A percentile compares a stretch with the other conserved stretches of the same genome.
Conservation (phyloP, 148 eudicot species). For the Vaccinium corymbosum region DNA sequence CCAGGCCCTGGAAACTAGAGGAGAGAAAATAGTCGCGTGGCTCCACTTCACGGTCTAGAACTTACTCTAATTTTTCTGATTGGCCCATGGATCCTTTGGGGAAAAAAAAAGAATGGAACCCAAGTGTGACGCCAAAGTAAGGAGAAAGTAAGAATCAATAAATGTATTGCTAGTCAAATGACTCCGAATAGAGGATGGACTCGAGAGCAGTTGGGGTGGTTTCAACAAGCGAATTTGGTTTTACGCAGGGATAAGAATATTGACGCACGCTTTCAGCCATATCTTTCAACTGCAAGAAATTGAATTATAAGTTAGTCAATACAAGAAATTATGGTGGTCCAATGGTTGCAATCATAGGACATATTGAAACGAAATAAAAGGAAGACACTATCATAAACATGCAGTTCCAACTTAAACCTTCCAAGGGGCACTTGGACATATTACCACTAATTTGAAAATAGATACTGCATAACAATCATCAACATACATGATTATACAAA, state of each 20-base stretch:
- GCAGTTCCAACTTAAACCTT: background rate
- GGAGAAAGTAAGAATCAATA: slow-evolving; percentile 14
- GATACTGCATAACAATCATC: background rate
- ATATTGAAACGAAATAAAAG: background rate
- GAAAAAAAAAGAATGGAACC: slow-evolving; percentile 25
- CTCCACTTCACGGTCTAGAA: slow-evolving; percentile 45
- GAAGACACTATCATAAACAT: background rate
- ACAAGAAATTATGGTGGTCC: background rate
- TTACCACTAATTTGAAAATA: background rate
- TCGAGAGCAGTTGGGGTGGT: slow-evolving; percentile 11
- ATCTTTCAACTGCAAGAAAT: slow-evolving; percentile 39
- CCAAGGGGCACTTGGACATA: background rate
- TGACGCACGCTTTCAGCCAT: slow-evolving; percentile 45
- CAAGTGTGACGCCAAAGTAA: slow-evolving; percentile 19
- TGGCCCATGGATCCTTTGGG: slow-evolving; percentile 22
- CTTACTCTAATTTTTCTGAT: slow-evolving; percentile 25
- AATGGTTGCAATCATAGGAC: background rate
- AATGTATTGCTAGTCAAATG: slow-evolving; percentile 33
- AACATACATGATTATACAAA: no score
- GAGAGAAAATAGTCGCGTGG: slow-evolving; percentile 30
- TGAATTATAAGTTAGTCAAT: slow-evolving; percentile 11
- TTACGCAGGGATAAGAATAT: background rate
- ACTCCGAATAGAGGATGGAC: slow-evolving; percentile 8
- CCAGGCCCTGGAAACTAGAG: slow-evolving; percentile 34
- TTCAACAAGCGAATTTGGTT: slow-evolving; percentile 2